Percentiles rank a stretch among this genome's conserved stretches.
Conservation (phyloP, 2,329 filamentous ascomycete species). For the Alternaria solani region DNA sequence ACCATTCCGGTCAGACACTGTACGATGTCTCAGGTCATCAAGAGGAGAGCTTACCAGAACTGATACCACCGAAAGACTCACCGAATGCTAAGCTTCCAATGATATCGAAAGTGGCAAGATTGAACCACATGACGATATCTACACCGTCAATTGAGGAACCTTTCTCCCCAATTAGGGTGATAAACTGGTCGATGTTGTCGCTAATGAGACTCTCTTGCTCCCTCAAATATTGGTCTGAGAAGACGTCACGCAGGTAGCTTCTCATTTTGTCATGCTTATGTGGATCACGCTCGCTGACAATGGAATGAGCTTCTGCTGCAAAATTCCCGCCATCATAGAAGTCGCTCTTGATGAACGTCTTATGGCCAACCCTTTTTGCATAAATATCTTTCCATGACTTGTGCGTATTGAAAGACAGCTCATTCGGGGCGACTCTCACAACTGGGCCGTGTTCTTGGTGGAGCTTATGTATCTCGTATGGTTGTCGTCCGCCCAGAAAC, state of each 20-base stretch:
- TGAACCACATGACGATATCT: constrained; percentile 14
- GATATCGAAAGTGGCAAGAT: constrained; percentile 20
- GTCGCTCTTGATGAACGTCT: constrained; percentile 34
- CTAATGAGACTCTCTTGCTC: constrained; percentile 48
- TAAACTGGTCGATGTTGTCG: constrained; percentile 22
- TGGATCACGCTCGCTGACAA: constrained; percentile 33
- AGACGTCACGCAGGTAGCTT: constrained; percentile 40
- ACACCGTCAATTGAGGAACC: background rate
- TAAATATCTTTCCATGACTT: constrained; percentile 52
- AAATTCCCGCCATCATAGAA: constrained; percentile 37
- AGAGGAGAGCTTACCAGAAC: background rate
- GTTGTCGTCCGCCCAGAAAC: background rate
- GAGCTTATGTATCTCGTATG: background rate
- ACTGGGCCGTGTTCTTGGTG: constrained; percentile 34
- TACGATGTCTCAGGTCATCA: background rate
- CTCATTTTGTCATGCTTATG: constrained; percentile 30
- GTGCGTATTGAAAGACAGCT: constrained; percentile 46
- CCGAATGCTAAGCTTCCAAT: constrained; percentile 53
- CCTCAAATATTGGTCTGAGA: constrained; percentile 45
- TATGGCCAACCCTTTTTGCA: constrained; percentile 30
- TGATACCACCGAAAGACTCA: background rate
- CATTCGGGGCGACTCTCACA: constrained; percentile 48
- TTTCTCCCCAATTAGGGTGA: background rate
- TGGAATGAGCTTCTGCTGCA: constrained; percentile 4
- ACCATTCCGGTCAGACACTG: background rate